These are phyloP conservation scores for Wickerhamiella kazuoi DNA, from an alignment of 805 yeast species.

Conservation along the genomic window DNA sequence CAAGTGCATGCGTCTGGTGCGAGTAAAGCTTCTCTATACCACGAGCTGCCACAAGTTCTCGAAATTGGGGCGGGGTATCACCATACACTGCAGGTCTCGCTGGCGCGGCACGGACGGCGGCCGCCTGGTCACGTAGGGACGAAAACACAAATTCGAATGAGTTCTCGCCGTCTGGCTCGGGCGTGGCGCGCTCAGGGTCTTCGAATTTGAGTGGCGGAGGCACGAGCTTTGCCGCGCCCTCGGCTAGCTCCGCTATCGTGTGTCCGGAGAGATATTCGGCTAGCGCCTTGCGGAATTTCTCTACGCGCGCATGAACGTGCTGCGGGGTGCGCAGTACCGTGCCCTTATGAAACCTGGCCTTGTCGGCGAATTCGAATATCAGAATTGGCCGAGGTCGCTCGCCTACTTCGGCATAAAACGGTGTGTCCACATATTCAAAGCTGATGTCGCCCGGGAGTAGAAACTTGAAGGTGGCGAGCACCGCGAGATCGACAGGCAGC, in stretches of 20 bases:
- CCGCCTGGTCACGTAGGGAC: constrained; percentile 27
- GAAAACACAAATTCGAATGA: constrained; percentile 2
- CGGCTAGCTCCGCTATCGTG: constrained; percentile 1
- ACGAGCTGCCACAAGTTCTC: constrained; percentile 32
- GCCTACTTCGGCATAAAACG: constrained; percentile 24
- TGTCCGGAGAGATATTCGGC: constrained; percentile 3
- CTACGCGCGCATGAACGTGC: constrained; percentile 7
- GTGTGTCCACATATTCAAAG: constrained; percentile 59
- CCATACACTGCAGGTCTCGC: constrained; percentile 6
- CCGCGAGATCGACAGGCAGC: constrained; percentile 26
- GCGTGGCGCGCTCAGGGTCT: neutral
- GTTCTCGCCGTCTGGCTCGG: neutral
- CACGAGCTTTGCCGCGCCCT: neutral
- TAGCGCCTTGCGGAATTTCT: constrained; percentile 7
- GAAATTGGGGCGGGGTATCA: constrained; percentile 11
- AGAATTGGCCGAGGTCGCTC: constrained; percentile 33
- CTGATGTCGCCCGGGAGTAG: constrained; percentile 53
- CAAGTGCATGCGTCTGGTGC: constrained; percentile 70
- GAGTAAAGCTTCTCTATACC: constrained; percentile 41
- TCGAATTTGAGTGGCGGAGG: neutral
- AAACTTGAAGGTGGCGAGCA: constrained; percentile 44
- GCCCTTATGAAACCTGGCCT: constrained; percentile 24
- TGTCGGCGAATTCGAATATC: constrained; percentile 63
- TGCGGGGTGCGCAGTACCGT: constrained; percentile 2
- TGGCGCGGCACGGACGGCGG: constrained; percentile 45